Evolutionary conservation across 2,329 filamentous ascomycete genomes (phyloP), one percentile per base, ranked within the genome.

Genomic region (Cordyceps cateniannulata): DNA sequence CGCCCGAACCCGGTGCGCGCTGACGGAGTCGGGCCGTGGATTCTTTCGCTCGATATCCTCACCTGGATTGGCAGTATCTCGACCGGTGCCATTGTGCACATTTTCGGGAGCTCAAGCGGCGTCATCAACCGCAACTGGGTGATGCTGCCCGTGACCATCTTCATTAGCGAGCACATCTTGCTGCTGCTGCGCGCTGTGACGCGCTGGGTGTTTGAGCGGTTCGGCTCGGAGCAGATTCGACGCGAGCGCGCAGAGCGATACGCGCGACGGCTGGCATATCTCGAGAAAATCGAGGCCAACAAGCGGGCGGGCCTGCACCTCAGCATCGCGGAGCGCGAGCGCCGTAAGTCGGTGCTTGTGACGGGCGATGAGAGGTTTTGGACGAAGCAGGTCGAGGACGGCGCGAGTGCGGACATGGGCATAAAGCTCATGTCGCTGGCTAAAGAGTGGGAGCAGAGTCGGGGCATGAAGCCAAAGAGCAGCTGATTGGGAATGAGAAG

Each of bases 11-110:
- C 89, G 0, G 81, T 82, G 64, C 85, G 89, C 6, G 81, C 86
- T 1, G 89, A 91, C 68, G 87, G 85, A 4, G 91, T 92, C 63
- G 89, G 89, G 0, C 88, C 89, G 0, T 91, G 87, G 82, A 79
- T 91, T 18, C 80, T 86, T 63, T 85, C 84, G 0, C 77, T 92
- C 14, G 82, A 83, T 52, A 85, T 90, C 63, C 76, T 92, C 14
- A 84, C 85, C 2, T 90, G 88, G 87, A 73, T 90, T 32, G 89
- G 89, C 14, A 89, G 85, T 62, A 80, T 92, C 63, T 89, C 86
- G 8, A 89, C 85, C 0, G 85, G 87, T 0, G 87, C 89, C 0
- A 82, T 91, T 27, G 86, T 90, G 3, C 89, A 91, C 70, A 82
- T 92, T 69, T 92, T 92, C 71, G 83, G n/a, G n/a, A n/a, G 83